Evolutionary conservation across 2,329 filamentous ascomycete genomes (phyloP), one percentile per base, ranked within the genome.

Genomic region (Aspergillus brasiliensis): DNA sequence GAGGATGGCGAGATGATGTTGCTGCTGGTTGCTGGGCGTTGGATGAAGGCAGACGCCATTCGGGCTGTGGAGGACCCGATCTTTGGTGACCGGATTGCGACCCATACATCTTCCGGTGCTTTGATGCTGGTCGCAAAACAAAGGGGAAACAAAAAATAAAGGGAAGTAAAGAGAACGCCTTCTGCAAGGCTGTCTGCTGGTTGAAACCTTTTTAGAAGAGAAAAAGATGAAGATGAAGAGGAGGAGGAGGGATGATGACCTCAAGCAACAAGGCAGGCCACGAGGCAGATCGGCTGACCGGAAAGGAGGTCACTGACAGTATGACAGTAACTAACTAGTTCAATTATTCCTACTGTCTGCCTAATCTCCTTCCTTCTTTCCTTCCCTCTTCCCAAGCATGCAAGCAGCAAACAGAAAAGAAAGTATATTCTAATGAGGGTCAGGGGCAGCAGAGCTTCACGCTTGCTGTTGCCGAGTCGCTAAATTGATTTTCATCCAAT

Each of bases 21-120:
- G 40, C 17, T 13, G 23, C 31, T 8, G 23, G 38, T 42, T 38
- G 51, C 51, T 66, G 63, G 34, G 65, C 37, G 19, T 61, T 56
- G 17, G 67, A 52, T 34, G 67, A 52, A 37, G 70, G 64, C 44
- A 71, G 62, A 61, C 74, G 74, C 76, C 76, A 78, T 73, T 78
- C 76, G 47, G 77, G 76, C 54, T 74, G 71, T 13, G 72, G 63
- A 48, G 74, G 66, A 56, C 57, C 64, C 11, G 68, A 67, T 17
- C 69, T 68, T 19, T 70, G 62, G 56, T 71, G 65, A 40, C n/a
- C 38, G 42, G 65, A 62, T 53, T 72, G 66, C 23, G 67, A 70
- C 13, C 73, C 73, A 64, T 75, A 73, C 76, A 78, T 79, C 8
- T 28, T 34, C 8, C 31, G 21, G 21, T 27, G 11, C n/a, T 27